Base-by-base conservation (phyloP, 2,329 filamentous ascomycete genomes). In the Fusarium austroafricanum region DNA sequence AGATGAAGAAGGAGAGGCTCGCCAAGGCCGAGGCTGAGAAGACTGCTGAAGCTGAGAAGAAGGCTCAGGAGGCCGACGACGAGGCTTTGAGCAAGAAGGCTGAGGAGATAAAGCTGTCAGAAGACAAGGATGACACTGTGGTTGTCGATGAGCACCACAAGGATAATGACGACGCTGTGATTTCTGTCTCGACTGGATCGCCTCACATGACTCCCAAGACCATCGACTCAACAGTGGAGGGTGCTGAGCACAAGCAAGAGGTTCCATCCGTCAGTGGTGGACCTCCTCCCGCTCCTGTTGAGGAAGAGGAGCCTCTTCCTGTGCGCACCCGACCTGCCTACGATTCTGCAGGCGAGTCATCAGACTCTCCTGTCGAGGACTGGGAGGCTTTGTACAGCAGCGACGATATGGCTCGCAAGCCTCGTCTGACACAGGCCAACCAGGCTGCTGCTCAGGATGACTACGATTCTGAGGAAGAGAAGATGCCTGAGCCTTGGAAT, bases 371-470 rank as follows among this genome's bases (percentile, higher is more conserved):
- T 0, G 81, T 89, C 3, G 82, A 84, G 35, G 87, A 89, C 62
- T 89, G 83, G 81, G 86, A 89, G 67, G 81, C 84, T 66, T 79
- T 88, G 28, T 89, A 88, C 74, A 86, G 83, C 60, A 83, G 82
- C 50, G 87, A 89, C 65, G 86, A 89, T 69, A 83, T 86, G 75
- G 81, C 82, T 0, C 82, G 83, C 55, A 85, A 85, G 73, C 84
- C 83, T 6, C 80, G 82, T 17, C 73, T 80, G 40, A 73, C 78
- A 3, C 76, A 79, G 37, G 77, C 80, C 10, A 71, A 79, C 2
- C 75, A 78, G 1, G 70, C 79, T 0, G 67, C 75, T 2, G 70
- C 73, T 5, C 73, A 73, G 6, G 79, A 81, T 9, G 77, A 81
- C 4, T 84, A 86, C 37, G 83, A 86, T 20, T 83, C 83, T 0